Percentiles rank a stretch among this genome's conserved stretches.
Conservation (phyloP, 1,284 basidiomycete genomes). For the Malassezia globosa region DNA sequence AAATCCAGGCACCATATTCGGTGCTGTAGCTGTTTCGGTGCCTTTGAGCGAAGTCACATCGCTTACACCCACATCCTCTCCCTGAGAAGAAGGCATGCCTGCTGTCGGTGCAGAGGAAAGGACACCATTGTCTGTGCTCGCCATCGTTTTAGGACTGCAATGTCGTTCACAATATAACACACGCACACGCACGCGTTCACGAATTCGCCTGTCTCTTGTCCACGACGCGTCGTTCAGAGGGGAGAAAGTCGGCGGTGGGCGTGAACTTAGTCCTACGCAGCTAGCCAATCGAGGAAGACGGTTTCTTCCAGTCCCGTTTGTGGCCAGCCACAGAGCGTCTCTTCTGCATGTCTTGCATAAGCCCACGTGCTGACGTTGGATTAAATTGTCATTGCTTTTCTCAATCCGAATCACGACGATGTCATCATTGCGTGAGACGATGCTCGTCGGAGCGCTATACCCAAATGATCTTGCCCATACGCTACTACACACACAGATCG, state of each 20-base stretch:
- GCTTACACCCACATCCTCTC: not conserved
- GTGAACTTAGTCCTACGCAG: too few relatives aligned
- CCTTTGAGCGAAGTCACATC: not conserved
- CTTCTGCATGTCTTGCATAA: not conserved
- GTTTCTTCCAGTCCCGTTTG: not conserved
- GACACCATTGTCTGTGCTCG: conserved; percentile 5
- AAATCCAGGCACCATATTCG: too few relatives aligned
- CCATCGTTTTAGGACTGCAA: too few relatives aligned
- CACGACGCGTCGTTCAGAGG: not conserved
- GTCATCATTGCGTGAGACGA: too few relatives aligned
- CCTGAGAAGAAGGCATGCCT: not conserved
- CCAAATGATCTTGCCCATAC: too few relatives aligned
- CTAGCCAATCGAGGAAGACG: conserved; percentile 16
- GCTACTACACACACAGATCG: too few relatives aligned
- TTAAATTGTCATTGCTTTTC: too few relatives aligned
- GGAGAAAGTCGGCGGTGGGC: not conserved
- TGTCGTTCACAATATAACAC: too few relatives aligned
- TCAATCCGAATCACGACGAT: too few relatives aligned
- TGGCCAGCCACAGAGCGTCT: not conserved
- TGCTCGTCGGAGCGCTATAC: too few relatives aligned
- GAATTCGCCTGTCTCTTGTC: not conserved
- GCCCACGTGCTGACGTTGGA: not conserved
- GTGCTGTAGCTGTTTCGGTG: not conserved
- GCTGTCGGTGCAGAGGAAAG: not conserved
- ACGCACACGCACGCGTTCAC: too few relatives aligned